Percentiles rank a stretch among this genome's conserved stretches.
Evolutionary conservation across 2,329 filamentous ascomycete genomes (phyloP).

Genomic region (Colletotrichum echinochloae): DNA sequence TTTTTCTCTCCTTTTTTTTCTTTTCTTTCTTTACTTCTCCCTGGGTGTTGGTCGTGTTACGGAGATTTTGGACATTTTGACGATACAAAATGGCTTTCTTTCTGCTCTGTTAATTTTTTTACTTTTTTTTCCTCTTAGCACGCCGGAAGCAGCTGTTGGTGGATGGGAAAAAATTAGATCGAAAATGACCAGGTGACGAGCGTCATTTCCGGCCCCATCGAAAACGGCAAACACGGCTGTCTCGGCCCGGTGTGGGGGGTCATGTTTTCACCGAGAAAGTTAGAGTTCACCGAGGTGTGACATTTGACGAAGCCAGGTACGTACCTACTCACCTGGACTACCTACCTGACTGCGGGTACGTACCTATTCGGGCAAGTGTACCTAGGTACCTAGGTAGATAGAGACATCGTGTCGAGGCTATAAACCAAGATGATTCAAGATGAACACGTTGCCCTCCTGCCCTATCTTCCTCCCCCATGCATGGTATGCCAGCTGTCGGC

Average conservation of each 20-base stretch:
- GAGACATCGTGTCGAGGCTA: neutral
- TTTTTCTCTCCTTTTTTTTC: too few species aligned
- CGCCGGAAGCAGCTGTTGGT: neutral
- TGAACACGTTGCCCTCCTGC: slow-evolving; percentile 22
- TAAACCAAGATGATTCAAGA: neutral
- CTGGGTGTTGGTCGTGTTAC: neutral
- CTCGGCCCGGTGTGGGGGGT: too few species aligned
- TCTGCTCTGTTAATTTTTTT: too few species aligned
- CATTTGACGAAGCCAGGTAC: slow-evolving; percentile 1
- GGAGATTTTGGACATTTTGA: neutral
- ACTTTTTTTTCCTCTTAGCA: neutral
- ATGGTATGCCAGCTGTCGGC: slow-evolving; percentile 13
- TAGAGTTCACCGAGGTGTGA: slow-evolving; percentile 31
- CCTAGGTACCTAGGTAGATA: too few species aligned
- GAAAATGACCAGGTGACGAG: neutral
- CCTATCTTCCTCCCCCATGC: slow-evolving; percentile 1
- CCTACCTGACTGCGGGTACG: neutral
- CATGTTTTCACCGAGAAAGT: slow-evolving; percentile 26
- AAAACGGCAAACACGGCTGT: neutral
- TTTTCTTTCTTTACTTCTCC: neutral
- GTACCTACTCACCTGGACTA: neutral
- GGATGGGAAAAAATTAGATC: neutral
- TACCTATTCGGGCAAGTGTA: neutral
- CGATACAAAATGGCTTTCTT: neutral
- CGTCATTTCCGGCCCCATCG: slow-evolving; percentile 1